These are phyloP conservation scores for Sporothrix pallida DNA, from an alignment of 2,329 filamentous ascomycete species.

Conservation along the genomic window DNA sequence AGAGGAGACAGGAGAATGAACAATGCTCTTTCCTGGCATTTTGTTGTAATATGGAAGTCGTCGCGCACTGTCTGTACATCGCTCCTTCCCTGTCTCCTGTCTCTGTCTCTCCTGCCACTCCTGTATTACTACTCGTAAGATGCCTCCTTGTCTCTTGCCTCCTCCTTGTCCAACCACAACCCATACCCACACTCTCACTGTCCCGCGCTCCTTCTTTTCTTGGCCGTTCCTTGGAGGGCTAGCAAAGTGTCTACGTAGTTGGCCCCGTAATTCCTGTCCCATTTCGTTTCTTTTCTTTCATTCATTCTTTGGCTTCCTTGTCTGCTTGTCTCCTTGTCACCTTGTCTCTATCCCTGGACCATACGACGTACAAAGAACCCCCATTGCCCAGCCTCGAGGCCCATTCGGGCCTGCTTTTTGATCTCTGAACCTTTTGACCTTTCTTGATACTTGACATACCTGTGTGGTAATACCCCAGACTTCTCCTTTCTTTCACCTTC, in stretches of 20 bases:
- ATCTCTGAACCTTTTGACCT: neutral
- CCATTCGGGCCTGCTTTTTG: neutral
- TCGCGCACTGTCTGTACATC: neutral
- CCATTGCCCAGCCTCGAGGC: conserved; percentile 26
- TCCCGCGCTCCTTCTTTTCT: conserved; percentile 6
- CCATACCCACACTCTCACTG: neutral
- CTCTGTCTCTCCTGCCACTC: no score
- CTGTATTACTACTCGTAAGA: no score
- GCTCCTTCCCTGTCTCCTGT: no score
- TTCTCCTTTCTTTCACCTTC: conserved; percentile 6
- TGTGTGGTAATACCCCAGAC: neutral
- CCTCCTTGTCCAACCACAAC: neutral
- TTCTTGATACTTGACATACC: neutral
- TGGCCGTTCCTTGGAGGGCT: neutral
- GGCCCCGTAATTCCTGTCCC: conserved; percentile 26
- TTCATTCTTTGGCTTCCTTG: no score
- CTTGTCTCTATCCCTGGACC: neutral
- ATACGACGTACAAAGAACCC: conserved; percentile 15
- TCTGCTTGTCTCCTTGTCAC: neutral
- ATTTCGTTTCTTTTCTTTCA: neutral
- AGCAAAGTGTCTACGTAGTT: conserved; percentile 30
- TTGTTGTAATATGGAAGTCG: neutral
- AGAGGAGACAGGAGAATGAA: neutral
- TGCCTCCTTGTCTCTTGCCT: no score
- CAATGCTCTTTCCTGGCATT: neutral